These are phyloP conservation scores for Umbilicaria muhlenbergii DNA, from an alignment of 495 filamentous ascomycete genomes.

Conservation along the genomic window DNA sequence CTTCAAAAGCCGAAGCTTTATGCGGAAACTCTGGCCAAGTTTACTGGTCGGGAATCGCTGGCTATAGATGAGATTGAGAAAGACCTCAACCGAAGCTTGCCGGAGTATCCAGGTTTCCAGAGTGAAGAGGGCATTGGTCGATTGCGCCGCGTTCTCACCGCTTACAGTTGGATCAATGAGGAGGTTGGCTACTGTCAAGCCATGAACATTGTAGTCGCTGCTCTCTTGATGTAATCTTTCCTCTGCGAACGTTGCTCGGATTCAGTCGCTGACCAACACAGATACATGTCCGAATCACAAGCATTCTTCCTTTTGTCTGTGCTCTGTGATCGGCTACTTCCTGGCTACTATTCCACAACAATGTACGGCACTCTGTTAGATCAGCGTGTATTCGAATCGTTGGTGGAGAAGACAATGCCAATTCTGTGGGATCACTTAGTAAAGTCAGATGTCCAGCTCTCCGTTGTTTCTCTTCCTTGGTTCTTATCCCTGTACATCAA, in stretches of 20 bases:
- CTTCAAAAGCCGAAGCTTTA: constrained; percentile 76
- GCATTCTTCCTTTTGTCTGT: constrained; percentile 89
- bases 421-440: constrained; percentile 94
- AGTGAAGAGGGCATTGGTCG: constrained; percentile 89
- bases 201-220: constrained; percentile 98
- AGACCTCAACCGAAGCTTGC: constrained; percentile 86
- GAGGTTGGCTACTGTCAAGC: constrained; percentile 97
- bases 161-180: constrained; percentile 90
- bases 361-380: constrained; percentile 98
- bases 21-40: constrained; percentile 66
- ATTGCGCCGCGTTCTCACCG: constrained; percentile 75
- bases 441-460: constrained; percentile 94
- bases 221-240: constrained; percentile 59
- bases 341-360: constrained; percentile 93
- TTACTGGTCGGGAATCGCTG: constrained; percentile 66
- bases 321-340: constrained; percentile 81
- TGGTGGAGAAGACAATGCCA: constrained; percentile 97
- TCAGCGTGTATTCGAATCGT: constrained; percentile 89
- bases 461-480: constrained; percentile 94
- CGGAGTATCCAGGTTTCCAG: constrained; percentile 94
- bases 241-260: not conserved
- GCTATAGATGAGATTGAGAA: constrained; percentile 99
- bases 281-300: constrained; percentile 92
- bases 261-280: constrained; percentile 19
- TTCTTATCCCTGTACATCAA: constrained; percentile 98